Percentiles rank a stretch among this genome's conserved stretches.
Conservation (phyloP, 345 rosid genomes). For the Ricinus communis region DNA sequence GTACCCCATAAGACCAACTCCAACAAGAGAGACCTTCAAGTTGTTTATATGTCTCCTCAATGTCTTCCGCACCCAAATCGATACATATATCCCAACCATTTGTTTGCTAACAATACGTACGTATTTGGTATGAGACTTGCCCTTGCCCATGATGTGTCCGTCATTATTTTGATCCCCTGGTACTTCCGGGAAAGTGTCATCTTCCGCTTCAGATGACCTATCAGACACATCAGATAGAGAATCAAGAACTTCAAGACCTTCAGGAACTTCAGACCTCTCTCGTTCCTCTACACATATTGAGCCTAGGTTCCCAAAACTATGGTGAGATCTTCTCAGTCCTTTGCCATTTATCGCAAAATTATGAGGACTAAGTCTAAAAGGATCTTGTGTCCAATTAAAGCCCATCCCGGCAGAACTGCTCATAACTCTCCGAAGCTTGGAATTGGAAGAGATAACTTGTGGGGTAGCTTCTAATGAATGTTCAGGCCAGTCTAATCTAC, state of each 20-base stretch:
- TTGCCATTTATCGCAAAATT: constrained; percentile 34
- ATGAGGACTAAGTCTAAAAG: constrained; percentile 32
- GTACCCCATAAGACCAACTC: constrained; percentile 99
- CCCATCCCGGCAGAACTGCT: constrained; percentile 78
- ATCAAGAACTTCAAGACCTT: constrained; percentile 40
- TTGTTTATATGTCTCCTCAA: constrained; percentile 88
- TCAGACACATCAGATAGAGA: constrained; percentile 38
- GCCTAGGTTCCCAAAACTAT: constrained; percentile 60
- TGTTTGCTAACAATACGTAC: constrained; percentile 94
- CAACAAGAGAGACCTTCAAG: constrained; percentile 88
- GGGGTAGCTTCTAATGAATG: constrained; percentile 67
- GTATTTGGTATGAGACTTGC: constrained; percentile 45
- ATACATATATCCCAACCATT: constrained; percentile 95
- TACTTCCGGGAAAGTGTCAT: constrained; percentile 38
- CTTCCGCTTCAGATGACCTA: constrained; percentile 52
- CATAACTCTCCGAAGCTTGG: constrained; percentile 63
- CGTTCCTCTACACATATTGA: constrained; percentile 45
- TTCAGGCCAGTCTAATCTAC: constrained; percentile 83
- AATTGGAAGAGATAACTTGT: constrained; percentile 51
- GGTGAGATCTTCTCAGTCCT: constrained; percentile 61
- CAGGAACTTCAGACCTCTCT: constrained; percentile 31
- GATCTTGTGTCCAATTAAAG: constrained; percentile 43
- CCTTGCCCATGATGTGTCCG: constrained; percentile 17
- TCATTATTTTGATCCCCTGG: constrained; percentile 28
- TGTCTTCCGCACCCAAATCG: constrained; percentile 85